phyloP scores from a whole-genome alignment of 139 green algal species.

The Mesotaenium endlicherianum region DNA sequence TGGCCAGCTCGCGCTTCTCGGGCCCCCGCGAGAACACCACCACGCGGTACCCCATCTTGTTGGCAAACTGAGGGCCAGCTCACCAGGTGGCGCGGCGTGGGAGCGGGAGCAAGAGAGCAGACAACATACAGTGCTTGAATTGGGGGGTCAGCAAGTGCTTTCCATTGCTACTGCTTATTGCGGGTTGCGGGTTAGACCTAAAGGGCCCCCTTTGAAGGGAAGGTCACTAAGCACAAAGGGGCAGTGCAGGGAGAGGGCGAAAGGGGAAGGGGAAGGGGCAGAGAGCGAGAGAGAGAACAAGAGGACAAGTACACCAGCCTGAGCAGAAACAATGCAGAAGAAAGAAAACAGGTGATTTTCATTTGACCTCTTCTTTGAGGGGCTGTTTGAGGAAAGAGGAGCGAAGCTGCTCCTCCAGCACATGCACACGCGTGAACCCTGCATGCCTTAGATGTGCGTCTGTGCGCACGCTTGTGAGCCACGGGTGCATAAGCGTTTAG shows the following conservation, averaged over 20 bases:
- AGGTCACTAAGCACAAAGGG: neutral
- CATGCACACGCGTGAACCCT: too few species aligned
- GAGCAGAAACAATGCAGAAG: too few species aligned
- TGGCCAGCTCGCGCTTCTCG: neutral
- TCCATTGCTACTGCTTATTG: neutral
- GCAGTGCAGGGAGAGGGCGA: neutral
- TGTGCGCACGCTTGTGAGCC: too few species aligned
- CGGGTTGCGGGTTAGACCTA: neutral
- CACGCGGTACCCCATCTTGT: constrained; percentile 24
- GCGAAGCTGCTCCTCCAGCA: too few species aligned
- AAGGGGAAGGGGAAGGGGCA: neutral
- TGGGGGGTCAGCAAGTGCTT: neutral
- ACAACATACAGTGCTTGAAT: neutral
- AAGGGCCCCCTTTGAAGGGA: neutral
- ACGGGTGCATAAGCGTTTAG: too few species aligned
- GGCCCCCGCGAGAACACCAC: neutral
- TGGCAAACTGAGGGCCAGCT: neutral
- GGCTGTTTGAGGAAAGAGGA: neutral
- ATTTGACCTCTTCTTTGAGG: too few species aligned
- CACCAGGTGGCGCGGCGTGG: neutral
- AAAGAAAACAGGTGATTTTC: too few species aligned
- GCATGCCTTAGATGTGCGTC: too few species aligned
- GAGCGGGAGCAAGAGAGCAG: neutral
- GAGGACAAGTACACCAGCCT: too few species aligned
- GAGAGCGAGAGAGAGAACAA: neutral